Evolutionary conservation across 108 stramenopile species (phyloP).

Genomic region (Nannochloropsis salina): DNA sequence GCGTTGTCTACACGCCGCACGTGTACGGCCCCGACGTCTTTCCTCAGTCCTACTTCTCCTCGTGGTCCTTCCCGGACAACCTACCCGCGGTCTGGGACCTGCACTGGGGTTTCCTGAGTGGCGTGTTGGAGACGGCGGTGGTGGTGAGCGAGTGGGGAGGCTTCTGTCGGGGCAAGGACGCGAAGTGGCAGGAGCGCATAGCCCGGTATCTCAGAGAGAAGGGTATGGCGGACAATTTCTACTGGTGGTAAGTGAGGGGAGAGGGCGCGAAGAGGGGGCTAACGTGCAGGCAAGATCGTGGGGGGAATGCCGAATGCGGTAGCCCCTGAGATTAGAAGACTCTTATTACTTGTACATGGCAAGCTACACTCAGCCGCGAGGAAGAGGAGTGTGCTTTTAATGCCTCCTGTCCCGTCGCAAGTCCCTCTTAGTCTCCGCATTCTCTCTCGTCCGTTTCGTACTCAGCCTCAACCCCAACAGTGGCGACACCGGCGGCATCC

Average conservation of each 20-base stretch:
- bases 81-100: neutral
- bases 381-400: too few species aligned
- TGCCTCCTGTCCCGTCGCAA: too few species aligned
- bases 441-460: neutral
- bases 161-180: constrained; percentile 11
- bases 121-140: neutral
- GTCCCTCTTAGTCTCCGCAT: neutral
- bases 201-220: neutral
- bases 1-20: neutral
- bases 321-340: too few species aligned
- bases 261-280: neutral
- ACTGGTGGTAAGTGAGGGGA: constrained; percentile 8
- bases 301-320: neutral
- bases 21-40: neutral
- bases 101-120: neutral
- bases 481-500: constrained; percentile 9
- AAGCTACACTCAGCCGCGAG: too few species aligned
- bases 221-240: constrained; percentile 10
- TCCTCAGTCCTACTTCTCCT: neutral
- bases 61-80: neutral
- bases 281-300: neutral
- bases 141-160: neutral
- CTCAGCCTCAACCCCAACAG: neutral
- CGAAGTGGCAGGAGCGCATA: neutral
- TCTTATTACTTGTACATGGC: too few species aligned